Evolutionary conservation across 2,329 filamentous ascomycete species (phyloP).

Genomic region (Graphilbum ipis-grandicollis): DNA sequence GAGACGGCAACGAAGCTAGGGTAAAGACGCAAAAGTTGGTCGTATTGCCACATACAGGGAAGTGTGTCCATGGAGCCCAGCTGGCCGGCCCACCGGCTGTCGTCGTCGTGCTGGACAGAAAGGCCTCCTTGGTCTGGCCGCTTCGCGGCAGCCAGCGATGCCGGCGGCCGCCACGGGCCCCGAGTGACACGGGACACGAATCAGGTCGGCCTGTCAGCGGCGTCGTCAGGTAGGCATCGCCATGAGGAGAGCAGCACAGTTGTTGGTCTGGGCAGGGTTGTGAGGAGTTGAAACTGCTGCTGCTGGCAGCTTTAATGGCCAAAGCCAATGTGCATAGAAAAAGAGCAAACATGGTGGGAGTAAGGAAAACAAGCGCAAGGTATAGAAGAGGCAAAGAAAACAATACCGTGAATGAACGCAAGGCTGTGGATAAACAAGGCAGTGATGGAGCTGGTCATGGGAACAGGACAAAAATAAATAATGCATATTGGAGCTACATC

Average conservation of each 20-base stretch:
- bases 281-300: too few relatives aligned
- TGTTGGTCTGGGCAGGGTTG: too few relatives aligned
- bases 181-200: slow-evolving; percentile 1
- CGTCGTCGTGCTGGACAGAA: background rate
- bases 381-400: too few relatives aligned
- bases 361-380: too few relatives aligned
- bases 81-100: background rate
- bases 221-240: background rate
- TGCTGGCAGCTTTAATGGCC: background rate
- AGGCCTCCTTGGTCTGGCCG: background rate
- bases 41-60: slow-evolving; percentile 10
- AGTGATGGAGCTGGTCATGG: too few relatives aligned
- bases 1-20: slow-evolving; percentile 7
- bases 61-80: slow-evolving; percentile 13
- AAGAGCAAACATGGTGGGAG: too few relatives aligned
- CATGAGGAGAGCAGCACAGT: background rate
- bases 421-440: too few relatives aligned
- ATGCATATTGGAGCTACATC: too few relatives aligned
- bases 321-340: too few relatives aligned
- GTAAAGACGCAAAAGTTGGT: slow-evolving; percentile 13
- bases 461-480: too few relatives aligned
- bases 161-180: slow-evolving; percentile 1
- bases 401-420: too few relatives aligned
- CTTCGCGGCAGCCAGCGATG: slow-evolving; percentile 1
- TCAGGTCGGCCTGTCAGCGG: background rate